Evolutionary conservation across 176 grass and related monocot genomes (phyloP).

Genomic region (Musa troglodytarum): DNA sequence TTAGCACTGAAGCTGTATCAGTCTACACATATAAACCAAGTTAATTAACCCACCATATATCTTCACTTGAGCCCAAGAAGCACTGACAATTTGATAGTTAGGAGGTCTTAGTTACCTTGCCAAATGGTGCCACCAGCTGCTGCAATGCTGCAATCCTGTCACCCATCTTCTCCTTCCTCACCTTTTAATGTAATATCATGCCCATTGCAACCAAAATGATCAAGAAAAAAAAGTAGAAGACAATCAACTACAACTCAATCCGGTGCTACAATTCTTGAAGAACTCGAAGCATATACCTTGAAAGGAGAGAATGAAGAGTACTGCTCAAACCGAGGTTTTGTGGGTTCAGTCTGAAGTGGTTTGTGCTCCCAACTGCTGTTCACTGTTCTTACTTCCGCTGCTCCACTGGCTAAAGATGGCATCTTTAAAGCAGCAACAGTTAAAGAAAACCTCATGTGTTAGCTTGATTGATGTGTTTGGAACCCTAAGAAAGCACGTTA

Average conservation of each 20-base stretch:
- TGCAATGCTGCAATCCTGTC: conserved; percentile 96
- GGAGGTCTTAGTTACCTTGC: conserved; percentile 32
- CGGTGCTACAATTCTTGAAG: no score
- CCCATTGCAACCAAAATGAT: no score
- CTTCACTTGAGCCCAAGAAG: neutral
- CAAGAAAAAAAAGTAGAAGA: no score
- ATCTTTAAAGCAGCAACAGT: conserved; percentile 22
- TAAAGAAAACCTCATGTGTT: no score
- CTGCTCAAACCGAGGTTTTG: conserved; percentile 40
- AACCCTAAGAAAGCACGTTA: conserved; percentile 15
- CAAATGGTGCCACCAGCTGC: conserved; percentile 86
- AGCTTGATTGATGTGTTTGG: neutral
- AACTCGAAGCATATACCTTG: conserved; percentile 34
- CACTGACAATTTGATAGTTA: no score
- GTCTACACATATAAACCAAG: conserved; percentile 35
- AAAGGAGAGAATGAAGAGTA: conserved; percentile 61
- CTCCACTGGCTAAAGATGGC: conserved; percentile 29
- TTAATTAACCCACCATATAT: neutral
- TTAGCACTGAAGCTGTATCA: conserved; percentile 88
- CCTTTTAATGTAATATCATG: conserved; percentile 24
- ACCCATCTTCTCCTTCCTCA: conserved; percentile 91
- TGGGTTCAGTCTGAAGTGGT: conserved; percentile 20
- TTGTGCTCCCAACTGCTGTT: conserved; percentile 22
- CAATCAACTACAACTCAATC: no score
- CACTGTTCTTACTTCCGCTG: conserved; percentile 26